A percentile compares a stretch with the other conserved stretches of the same genome.
phyloP scores from a whole-genome alignment of 495 filamentous ascomycete species.

The Bathelium albidoporum region DNA sequence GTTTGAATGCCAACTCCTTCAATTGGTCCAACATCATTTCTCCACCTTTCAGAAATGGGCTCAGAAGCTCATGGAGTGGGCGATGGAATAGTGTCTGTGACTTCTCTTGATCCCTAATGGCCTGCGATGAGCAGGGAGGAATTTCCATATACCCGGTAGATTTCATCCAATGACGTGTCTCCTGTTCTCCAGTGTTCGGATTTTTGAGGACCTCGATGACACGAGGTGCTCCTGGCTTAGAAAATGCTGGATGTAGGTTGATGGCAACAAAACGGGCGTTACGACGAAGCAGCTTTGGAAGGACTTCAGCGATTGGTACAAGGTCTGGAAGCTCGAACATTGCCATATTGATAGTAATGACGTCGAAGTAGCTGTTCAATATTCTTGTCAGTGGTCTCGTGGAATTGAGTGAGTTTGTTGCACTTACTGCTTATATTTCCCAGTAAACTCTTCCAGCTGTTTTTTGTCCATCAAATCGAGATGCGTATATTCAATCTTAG shows the following conservation, averaged over 20 bases:
- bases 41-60: slow-evolving; percentile 6
- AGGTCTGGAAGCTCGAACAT: slow-evolving; percentile 9
- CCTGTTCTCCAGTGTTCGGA: slow-evolving; percentile 9
- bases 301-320: slow-evolving; percentile 9
- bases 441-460: not conserved
- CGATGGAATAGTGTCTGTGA: slow-evolving; percentile 9
- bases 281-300: slow-evolving; percentile 3
- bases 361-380: slow-evolving; percentile 6
- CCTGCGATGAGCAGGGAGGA: slow-evolving; percentile 6
- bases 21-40: slow-evolving; percentile 10
- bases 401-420: too few species aligned
- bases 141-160: slow-evolving; percentile 9
- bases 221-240: slow-evolving; percentile 10
- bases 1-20: slow-evolving; percentile 9
- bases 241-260: slow-evolving; percentile 12
- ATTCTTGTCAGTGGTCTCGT: not conserved
- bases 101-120: slow-evolving; percentile 8
- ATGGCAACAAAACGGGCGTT: slow-evolving; percentile 9
- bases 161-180: slow-evolving; percentile 9
- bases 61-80: slow-evolving; percentile 7
- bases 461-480: slow-evolving; percentile 12
- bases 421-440: not conserved
- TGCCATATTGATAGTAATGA: slow-evolving; percentile 10
- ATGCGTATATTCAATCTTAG: slow-evolving; percentile 2
- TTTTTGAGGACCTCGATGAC: slow-evolving; percentile 12